phyloP scores from a whole-genome alignment of 176 grass and related monocot genomes.

The Ensete ventricosum region DNA sequence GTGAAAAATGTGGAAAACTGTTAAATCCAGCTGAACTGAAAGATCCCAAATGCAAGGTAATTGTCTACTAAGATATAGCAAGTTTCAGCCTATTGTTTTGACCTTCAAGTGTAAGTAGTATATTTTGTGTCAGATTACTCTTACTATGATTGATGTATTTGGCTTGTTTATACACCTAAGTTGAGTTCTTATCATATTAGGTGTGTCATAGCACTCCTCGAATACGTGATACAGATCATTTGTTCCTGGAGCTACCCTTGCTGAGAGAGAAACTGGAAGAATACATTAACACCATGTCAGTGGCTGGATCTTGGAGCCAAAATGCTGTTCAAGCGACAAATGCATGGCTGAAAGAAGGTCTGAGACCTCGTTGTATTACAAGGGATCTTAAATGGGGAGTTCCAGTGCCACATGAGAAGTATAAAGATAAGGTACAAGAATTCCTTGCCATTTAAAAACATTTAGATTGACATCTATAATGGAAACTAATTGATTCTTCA shows the following conservation, averaged over 20 bases:
- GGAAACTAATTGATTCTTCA: neutral
- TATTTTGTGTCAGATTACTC: neutral
- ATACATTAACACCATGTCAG: constrained; percentile 76
- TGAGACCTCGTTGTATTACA: constrained; percentile 86
- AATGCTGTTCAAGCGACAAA: constrained; percentile 98
- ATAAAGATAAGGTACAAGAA: constrained; percentile 72
- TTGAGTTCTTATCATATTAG: constrained; percentile 20
- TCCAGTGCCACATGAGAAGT: constrained; percentile 89
- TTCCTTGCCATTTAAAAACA: neutral
- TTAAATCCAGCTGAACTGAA: constrained; percentile 86
- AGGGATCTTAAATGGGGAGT: constrained; percentile 99
- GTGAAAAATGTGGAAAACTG: constrained; percentile 88
- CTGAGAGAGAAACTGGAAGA: constrained; percentile 68
- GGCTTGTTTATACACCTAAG: neutral
- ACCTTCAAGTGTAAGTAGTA: neutral
- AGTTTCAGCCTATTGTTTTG: neutral
- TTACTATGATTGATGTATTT: too few species aligned
- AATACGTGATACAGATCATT: constrained; percentile 87
- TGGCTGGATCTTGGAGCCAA: constrained; percentile 90
- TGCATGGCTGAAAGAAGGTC: constrained; percentile 95
- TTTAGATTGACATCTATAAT: neutral
- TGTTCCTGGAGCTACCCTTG: constrained; percentile 91
- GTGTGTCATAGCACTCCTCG: constrained; percentile 65
- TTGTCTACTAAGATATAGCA: neutral
- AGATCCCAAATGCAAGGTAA: constrained; percentile 94